Evolutionary conservation across 2,329 filamentous ascomycete genomes (phyloP), one percentile per base, ranked within the genome.

Genomic region (Trichoderma gracile): DNA sequence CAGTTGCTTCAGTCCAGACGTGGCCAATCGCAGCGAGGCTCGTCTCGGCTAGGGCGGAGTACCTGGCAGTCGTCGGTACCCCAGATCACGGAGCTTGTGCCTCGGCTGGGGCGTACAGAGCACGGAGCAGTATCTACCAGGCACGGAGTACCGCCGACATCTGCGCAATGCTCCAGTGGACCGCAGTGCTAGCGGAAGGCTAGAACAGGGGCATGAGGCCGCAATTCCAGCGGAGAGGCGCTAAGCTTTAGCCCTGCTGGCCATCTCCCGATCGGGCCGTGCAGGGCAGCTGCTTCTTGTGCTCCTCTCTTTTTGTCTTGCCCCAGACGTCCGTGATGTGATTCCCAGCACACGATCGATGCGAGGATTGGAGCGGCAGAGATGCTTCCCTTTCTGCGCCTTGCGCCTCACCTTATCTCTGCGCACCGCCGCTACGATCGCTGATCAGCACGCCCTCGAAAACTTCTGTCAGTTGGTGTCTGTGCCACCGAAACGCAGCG

Each of bases 251-350:
- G 50, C 59, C 57, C n/a, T 54, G 43, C 27, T 40, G 42, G 27
- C 33, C 52, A 56, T 63, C 60, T 63, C 60, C 60, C 60, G 60
- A 63, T 55, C 42, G 43, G 60, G 60, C 33, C 23, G 55, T 25
- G 57, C 45, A 50, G 57, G 46, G 57, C 55, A 49, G 43, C 43
- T 23, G 43, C 42, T 25, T 33, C 25, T 15, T 15, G 25, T 23
- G 17, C 30, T 5, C 30, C 27, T 6, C 27, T 14, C 19, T 17
- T 42, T 6, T 40, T 17, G 43, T 52, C 30, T 52, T 60, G 30
- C 57, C 19, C 57, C 33, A 27, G 40, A 42, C 45, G 33, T 38
- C 33, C 33, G 42, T 60, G 33, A 30, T 30, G 42, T 60, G 33
- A 9, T 30, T 9, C 30, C 8, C 30, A 30, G 30, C 2, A 2